Evolutionary conservation across 1,139 yeast species (phyloP).

Genomic region (Yamadazyma conglobata): DNA sequence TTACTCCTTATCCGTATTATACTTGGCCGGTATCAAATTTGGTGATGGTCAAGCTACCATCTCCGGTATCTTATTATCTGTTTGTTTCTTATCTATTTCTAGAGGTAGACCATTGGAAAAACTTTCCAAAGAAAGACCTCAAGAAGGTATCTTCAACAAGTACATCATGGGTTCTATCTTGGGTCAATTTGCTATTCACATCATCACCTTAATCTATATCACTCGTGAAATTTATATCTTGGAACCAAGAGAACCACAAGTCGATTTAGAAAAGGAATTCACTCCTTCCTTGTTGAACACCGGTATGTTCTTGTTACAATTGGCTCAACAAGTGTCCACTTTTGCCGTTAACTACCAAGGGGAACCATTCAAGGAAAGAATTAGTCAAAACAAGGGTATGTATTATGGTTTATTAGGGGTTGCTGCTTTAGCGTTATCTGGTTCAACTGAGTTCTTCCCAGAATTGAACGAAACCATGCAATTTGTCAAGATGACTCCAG

Average conservation of each 20-base stretch:
- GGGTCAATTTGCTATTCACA: slow-evolving; percentile 94
- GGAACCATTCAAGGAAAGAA: slow-evolving; percentile 90
- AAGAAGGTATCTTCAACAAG: slow-evolving; percentile 90
- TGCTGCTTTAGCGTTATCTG: slow-evolving; percentile 80
- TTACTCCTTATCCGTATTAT: slow-evolving; percentile 88
- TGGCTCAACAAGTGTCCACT: slow-evolving; percentile 96
- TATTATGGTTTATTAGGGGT: slow-evolving; percentile 93
- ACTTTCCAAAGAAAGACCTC: slow-evolving; percentile 92
- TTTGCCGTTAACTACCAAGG: slow-evolving; percentile 98
- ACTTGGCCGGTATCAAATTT: slow-evolving; percentile 95
- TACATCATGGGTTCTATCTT: slow-evolving; percentile 97
- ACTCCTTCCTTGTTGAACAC: slow-evolving; percentile 89
- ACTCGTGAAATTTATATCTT: slow-evolving; percentile 77
- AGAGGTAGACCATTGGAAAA: slow-evolving; percentile 90
- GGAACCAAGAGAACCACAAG: slow-evolving; percentile 87
- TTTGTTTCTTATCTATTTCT: slow-evolving; percentile 93
- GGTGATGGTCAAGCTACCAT: slow-evolving; percentile 97
- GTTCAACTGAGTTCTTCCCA: slow-evolving; percentile 93
- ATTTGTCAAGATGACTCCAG: slow-evolving; percentile 77
- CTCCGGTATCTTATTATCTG: slow-evolving; percentile 85
- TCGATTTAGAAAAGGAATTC: slow-evolving; percentile 87
- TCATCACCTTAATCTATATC: slow-evolving; percentile 75
- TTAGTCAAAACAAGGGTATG: slow-evolving; percentile 92
- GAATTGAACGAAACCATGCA: slow-evolving; percentile 89
- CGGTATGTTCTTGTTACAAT: slow-evolving; percentile 89